A percentile compares a stretch with the other conserved stretches of the same genome.
Conservation (phyloP, 2,329 filamentous ascomycete species). For the Phaeosphaeriaceae sp. region DNA sequence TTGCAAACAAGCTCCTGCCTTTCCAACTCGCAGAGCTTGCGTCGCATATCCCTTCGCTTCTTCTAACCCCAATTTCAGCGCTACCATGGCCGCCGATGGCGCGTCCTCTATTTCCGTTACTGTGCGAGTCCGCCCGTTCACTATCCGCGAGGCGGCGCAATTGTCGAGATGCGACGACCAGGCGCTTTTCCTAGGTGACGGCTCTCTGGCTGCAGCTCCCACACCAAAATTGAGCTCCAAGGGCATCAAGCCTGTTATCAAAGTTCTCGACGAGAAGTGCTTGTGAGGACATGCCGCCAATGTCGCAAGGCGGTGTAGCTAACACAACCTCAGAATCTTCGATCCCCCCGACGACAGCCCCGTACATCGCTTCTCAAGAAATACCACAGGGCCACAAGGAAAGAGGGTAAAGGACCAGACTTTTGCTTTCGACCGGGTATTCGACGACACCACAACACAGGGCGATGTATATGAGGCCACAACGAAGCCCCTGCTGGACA, state of each 20-base stretch:
- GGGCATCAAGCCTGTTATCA: constrained; percentile 89
- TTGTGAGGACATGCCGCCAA: constrained; percentile 67
- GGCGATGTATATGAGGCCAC: constrained; percentile 95
- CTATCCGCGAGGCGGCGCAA: constrained; percentile 93
- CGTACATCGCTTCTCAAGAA: constrained; percentile 84
- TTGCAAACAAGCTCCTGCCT: constrained; percentile 22
- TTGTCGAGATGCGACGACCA: constrained; percentile 81
- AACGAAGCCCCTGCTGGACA: constrained; percentile 88
- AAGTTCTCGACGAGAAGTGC: constrained; percentile 95
- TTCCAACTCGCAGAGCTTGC: constrained; percentile 18
- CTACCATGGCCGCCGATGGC: constrained; percentile 51
- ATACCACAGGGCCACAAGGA: constrained; percentile 73
- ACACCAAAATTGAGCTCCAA: constrained; percentile 85
- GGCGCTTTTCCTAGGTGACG: constrained; percentile 93
- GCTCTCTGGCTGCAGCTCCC: constrained; percentile 86
- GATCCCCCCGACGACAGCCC: constrained; percentile 96
- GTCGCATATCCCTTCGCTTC: constrained; percentile 16
- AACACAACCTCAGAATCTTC: constrained; percentile 74
- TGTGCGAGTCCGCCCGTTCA: constrained; percentile 72
- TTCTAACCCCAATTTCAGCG: constrained; percentile 20
- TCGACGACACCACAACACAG: constrained; percentile 93
- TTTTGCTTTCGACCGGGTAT: constrained; percentile 95
- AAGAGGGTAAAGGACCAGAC: constrained; percentile 98
- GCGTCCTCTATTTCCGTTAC: constrained; percentile 60
- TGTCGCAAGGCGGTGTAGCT: constrained; percentile 17